phyloP scores from a whole-genome alignment of 2,329 filamentous ascomycete genomes.

The Paecilomyces sp. region DNA sequence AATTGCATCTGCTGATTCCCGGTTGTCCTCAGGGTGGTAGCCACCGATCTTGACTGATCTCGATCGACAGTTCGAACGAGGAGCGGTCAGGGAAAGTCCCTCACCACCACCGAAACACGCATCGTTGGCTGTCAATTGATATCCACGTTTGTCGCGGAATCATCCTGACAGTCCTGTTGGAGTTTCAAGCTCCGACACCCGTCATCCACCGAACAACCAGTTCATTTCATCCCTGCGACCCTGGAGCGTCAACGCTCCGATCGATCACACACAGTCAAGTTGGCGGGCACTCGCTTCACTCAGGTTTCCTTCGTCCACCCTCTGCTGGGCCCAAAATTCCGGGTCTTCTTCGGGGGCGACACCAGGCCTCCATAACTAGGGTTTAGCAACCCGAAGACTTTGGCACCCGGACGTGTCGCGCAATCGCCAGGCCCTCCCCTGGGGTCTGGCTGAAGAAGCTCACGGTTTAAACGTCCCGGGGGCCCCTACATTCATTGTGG shows the following conservation, averaged over 20 bases:
- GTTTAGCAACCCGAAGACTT: slow-evolving; percentile 26
- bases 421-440: slow-evolving; percentile 30
- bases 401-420: slow-evolving; percentile 27
- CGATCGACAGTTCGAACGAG: background rate
- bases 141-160: background rate
- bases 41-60: background rate
- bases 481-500: slow-evolving; percentile 12
- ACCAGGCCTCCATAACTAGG: slow-evolving; percentile 94
- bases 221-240: slow-evolving; percentile 14
- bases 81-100: slow-evolving; percentile 1
- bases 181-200: slow-evolving; percentile 5
- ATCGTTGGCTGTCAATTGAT: background rate
- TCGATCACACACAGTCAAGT: slow-evolving; percentile 64
- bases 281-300: slow-evolving; percentile 74
- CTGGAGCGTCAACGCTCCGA: slow-evolving; percentile 27
- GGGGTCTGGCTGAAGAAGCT: slow-evolving; percentile 37
- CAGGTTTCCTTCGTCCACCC: slow-evolving; percentile 72
- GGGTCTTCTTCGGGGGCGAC: slow-evolving; percentile 95
- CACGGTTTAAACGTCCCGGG: slow-evolving; percentile 22
- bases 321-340: slow-evolving; percentile 84
- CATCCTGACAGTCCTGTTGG: background rate
- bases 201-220: slow-evolving; percentile 5
- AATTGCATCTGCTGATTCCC: background rate
- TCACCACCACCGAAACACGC: background rate
- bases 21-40: background rate